Evolutionary conservation across 192 early-diverging fungal species (phyloP).

Genomic region (Mortierella antarctica): DNA sequence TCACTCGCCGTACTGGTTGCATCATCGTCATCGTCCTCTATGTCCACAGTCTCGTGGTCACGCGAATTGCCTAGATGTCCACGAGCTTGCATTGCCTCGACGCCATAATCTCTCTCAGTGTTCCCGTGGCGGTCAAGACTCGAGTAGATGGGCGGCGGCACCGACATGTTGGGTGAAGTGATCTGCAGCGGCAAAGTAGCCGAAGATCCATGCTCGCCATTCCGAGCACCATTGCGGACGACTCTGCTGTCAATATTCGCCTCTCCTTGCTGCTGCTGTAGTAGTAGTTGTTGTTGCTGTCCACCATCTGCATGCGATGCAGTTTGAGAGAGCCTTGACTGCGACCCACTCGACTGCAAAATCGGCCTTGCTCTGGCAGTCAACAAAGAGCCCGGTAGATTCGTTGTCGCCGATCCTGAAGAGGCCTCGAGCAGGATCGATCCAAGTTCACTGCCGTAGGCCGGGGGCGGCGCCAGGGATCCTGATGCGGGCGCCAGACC

Average conservation of each 20-base stretch:
- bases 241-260: not conserved
- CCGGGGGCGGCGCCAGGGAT: conserved; percentile 75
- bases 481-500: conserved; percentile 80
- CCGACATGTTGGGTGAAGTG: conserved; percentile 36
- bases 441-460: conserved; percentile 78
- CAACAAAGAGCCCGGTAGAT: not conserved
- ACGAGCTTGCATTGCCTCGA: not conserved
- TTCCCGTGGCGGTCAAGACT: conserved; percentile 32
- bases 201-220: not conserved
- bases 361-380: conserved; percentile 7
- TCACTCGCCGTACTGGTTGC: conserved; percentile 10
- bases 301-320: not conserved
- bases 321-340: not conserved
- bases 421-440: conserved; percentile 68
- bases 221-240: not conserved
- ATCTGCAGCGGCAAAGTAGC: conserved; percentile 26
- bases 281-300: not conserved
- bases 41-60: not conserved
- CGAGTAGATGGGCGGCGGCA: conserved; percentile 56
- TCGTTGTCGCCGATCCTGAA: conserved; percentile 10
- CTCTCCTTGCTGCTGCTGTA: not conserved
- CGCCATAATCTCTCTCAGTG: not conserved
- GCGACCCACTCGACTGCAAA: conserved; percentile 18
- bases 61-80: not conserved
- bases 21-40: conserved; percentile 10